Evolutionary conservation across 1,284 basidiomycete genomes (phyloP).

Genomic region (Megacollybia platyphylla): DNA sequence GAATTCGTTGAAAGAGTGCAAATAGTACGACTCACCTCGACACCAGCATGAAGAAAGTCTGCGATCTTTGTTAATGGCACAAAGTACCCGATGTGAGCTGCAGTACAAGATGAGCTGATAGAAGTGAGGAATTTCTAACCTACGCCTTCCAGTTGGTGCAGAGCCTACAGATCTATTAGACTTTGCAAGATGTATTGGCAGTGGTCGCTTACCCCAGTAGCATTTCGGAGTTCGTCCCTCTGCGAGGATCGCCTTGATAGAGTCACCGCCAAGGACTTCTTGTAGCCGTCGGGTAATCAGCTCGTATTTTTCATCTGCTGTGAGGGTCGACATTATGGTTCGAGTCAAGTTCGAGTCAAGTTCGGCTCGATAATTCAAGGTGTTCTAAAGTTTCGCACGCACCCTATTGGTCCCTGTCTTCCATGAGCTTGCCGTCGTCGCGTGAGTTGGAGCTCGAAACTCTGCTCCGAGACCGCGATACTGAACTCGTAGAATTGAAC

Average conservation of each 20-base stretch:
- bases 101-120: constrained; percentile 2
- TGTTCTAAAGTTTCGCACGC: background rate
- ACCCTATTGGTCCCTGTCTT: constrained; percentile 3
- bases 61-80: constrained; percentile 93
- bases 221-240: constrained; percentile 71
- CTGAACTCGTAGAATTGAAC: constrained; percentile 53
- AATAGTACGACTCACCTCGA: constrained; percentile 38
- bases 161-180: constrained; percentile 44
- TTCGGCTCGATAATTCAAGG: too few relatives aligned
- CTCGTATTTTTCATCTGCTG: constrained; percentile 56
- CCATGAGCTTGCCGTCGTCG: constrained; percentile 57
- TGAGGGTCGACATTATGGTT: too few relatives aligned
- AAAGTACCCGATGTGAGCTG: constrained; percentile 96
- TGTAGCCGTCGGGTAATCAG: constrained; percentile 82
- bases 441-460: constrained; percentile 71
- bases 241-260: constrained; percentile 71
- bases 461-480: constrained; percentile 56
- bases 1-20: background rate
- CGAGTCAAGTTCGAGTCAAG: too few relatives aligned
- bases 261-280: constrained; percentile 82
- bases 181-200: background rate
- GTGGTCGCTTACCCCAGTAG: constrained; percentile 71
- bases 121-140: constrained; percentile 14
- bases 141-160: constrained; percentile 89
- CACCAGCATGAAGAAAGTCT: constrained; percentile 89